Evolutionary conservation across 345 rosid genomes (phyloP).

Genomic region (Acer yangbiense): DNA sequence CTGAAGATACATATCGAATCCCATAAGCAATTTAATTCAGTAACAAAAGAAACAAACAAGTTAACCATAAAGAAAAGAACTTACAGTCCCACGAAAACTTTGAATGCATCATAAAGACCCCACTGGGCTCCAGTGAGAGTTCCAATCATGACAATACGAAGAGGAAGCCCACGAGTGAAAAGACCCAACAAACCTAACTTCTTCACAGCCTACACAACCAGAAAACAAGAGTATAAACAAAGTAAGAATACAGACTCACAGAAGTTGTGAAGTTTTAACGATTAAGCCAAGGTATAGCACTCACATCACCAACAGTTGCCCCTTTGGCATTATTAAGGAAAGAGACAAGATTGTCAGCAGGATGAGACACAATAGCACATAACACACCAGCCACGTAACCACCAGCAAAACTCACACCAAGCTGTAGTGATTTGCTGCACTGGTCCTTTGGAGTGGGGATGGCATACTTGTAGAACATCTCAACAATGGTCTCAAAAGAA

Average conservation of each 20-base stretch:
- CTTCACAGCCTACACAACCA: slow-evolving; percentile 80
- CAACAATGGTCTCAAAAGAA: slow-evolving; percentile 92
- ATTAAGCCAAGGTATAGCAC: slow-evolving; percentile 22
- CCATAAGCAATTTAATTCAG: background rate
- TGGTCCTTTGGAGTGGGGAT: slow-evolving; percentile 86
- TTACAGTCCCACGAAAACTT: slow-evolving; percentile 97
- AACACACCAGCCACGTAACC: slow-evolving; percentile 93
- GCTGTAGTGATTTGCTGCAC: slow-evolving; percentile 87
- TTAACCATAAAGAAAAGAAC: slow-evolving; percentile 28
- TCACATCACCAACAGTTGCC: slow-evolving; percentile 95
- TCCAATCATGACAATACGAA: slow-evolving; percentile 98
- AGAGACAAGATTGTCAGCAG: slow-evolving; percentile 94
- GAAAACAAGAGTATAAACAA: background rate
- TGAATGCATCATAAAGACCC: slow-evolving; percentile 97
- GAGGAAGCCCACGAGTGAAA: slow-evolving; percentile 96
- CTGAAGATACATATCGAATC: slow-evolving; percentile 39
- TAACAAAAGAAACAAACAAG: background rate
- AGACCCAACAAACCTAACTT: slow-evolving; percentile 90
- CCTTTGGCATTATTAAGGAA: slow-evolving; percentile 99
- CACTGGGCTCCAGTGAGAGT: slow-evolving; percentile 98
- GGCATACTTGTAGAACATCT: slow-evolving; percentile 80
- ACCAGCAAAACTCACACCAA: slow-evolving; percentile 92
- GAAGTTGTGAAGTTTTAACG: background rate
- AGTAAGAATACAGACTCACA: background rate
- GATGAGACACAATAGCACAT: slow-evolving; percentile 90